Percentiles rank a stretch among this genome's conserved stretches.
Conservation (phyloP, 2,329 filamentous ascomycete genomes). For the Aureobasidium zeae region DNA sequence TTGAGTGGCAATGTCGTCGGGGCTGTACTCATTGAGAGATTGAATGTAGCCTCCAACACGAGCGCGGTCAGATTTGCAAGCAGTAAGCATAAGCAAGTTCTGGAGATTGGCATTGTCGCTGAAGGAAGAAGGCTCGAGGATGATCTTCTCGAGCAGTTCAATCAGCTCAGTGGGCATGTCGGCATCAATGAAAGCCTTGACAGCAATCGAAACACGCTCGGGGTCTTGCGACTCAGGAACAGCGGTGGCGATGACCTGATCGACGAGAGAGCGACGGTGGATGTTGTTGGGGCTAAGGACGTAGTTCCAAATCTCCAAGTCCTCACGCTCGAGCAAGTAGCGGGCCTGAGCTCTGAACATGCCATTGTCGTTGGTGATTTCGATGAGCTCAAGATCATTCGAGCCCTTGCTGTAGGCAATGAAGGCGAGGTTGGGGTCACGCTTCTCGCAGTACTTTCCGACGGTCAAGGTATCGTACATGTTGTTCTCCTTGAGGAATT, state of each 20-base stretch:
- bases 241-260: slow-evolving; percentile 92
- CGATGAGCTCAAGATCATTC: slow-evolving; percentile 94
- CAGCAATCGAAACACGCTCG: slow-evolving; percentile 87
- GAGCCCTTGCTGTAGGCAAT: slow-evolving; percentile 95
- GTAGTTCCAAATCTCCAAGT: slow-evolving; percentile 86
- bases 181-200: slow-evolving; percentile 82
- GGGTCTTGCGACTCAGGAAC: slow-evolving; percentile 89
- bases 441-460: slow-evolving; percentile 98
- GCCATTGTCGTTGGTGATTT: slow-evolving; percentile 97
- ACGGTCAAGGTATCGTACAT: slow-evolving; percentile 87
- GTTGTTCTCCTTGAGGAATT: slow-evolving; percentile 95
- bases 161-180: slow-evolving; percentile 92
- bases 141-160: slow-evolving; percentile 97
- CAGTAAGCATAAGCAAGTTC: slow-evolving; percentile 91
- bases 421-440: slow-evolving; percentile 88
- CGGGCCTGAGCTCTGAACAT: slow-evolving; percentile 99
- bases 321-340: slow-evolving; percentile 84
- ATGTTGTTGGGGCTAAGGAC: slow-evolving; percentile 94
- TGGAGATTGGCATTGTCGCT: slow-evolving; percentile 95
- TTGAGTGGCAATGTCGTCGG: slow-evolving; percentile 84
- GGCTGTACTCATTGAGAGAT: slow-evolving; percentile 76
- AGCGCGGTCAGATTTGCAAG: slow-evolving; percentile 90
- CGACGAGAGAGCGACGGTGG: slow-evolving; percentile 83
- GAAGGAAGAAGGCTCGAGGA: slow-evolving; percentile 97
- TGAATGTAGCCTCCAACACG: slow-evolving; percentile 96